Percentiles rank a stretch among this genome's conserved stretches.
Conservation (phyloP, 2,329 filamentous ascomycete genomes). For the Pseudophaeomoniella oleicola region DNA sequence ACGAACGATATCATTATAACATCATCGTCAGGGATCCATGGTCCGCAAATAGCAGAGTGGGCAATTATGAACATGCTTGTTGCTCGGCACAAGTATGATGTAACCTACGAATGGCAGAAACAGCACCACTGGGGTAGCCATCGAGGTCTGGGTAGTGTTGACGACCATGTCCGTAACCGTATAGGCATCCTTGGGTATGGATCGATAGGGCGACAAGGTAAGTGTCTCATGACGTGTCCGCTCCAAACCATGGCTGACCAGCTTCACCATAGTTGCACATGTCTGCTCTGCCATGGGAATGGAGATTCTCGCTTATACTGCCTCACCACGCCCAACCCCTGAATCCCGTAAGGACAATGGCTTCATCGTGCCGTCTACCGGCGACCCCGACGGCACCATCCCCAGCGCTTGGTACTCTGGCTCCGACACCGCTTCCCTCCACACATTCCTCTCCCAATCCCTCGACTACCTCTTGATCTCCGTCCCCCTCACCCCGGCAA, state of each 20-base stretch:
- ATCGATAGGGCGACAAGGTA: constrained; percentile 46
- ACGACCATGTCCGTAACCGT: constrained; percentile 42
- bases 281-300: constrained; percentile 53
- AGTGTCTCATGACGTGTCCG: constrained; percentile 7
- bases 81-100: constrained; percentile 39
- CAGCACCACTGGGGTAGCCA: constrained; percentile 35
- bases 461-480: constrained; percentile 43
- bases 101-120: constrained; percentile 43
- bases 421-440: constrained; percentile 34
- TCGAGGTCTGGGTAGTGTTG: constrained; percentile 15
- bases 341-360: constrained; percentile 49
- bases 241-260: neutral
- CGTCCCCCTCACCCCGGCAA: constrained; percentile 42
- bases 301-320: constrained; percentile 61
- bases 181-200: constrained; percentile 50
- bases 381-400: constrained; percentile 40
- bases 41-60: constrained; percentile 54
- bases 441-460: constrained; percentile 38
- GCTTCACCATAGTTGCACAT: constrained; percentile 29
- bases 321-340: constrained; percentile 50
- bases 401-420: constrained; percentile 45
- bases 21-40: constrained; percentile 42
- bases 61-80: constrained; percentile 46
- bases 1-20: constrained; percentile 17
- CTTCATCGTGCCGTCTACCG: constrained; percentile 55